These are phyloP conservation scores for Trichophyton mentagrophytes DNA, from an alignment of 2,329 filamentous ascomycete genomes.

Conservation along the genomic window DNA sequence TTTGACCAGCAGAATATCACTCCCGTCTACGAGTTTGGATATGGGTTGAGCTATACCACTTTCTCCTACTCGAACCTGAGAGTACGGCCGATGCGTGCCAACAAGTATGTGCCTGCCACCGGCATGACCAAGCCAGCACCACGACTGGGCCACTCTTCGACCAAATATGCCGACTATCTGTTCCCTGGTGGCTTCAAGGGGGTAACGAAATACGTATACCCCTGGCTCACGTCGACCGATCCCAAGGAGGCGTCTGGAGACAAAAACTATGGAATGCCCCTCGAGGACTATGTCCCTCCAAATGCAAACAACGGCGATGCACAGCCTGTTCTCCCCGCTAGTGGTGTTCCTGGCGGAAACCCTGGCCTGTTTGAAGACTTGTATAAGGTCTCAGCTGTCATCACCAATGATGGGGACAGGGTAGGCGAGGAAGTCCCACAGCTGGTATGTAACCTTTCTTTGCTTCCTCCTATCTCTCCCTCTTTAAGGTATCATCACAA, in stretches of 20 bases:
- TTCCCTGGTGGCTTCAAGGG: constrained; percentile 42
- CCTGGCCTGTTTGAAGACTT: constrained; percentile 41
- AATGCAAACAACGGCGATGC: constrained; percentile 41
- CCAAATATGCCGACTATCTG: constrained; percentile 40
- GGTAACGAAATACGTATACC: constrained; percentile 48
- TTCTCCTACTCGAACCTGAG: constrained; percentile 46
- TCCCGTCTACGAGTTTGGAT: constrained; percentile 49
- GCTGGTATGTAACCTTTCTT: constrained; percentile 23
- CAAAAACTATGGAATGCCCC: constrained; percentile 41
- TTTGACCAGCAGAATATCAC: constrained; percentile 41
- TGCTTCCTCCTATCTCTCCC: constrained; percentile 7
- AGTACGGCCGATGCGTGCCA: constrained; percentile 33
- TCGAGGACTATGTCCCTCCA: constrained; percentile 39
- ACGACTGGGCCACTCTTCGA: constrained; percentile 37
- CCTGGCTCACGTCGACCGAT: constrained; percentile 50
- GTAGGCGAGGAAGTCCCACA: constrained; percentile 43
- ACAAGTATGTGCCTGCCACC: constrained; percentile 40
- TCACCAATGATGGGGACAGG: constrained; percentile 40
- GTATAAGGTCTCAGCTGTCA: constrained; percentile 36
- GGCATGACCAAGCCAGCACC: constrained; percentile 44
- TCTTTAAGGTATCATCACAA: neutral
- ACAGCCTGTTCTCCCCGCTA: constrained; percentile 45
- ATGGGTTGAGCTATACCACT: constrained; percentile 47
- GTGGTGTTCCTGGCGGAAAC: constrained; percentile 49
- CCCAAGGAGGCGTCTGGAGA: constrained; percentile 40